Evolutionary conservation across 768 basidiomycete species (phyloP).

Genomic region (Tremella fuciformis): DNA sequence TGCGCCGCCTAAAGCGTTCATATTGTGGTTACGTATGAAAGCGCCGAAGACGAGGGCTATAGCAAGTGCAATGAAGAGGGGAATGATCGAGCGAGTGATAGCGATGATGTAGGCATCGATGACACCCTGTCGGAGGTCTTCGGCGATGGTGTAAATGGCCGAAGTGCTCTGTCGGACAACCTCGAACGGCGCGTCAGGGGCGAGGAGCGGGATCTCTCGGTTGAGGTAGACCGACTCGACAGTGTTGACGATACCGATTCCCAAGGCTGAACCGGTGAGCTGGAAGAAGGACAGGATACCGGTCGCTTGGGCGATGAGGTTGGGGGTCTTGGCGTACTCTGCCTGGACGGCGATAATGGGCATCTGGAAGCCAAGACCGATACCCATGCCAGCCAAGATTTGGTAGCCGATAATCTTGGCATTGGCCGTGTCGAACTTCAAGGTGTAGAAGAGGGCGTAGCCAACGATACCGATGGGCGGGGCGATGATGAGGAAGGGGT

Average conservation of each 20-base stretch:
- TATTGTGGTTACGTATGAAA: slow-evolving; percentile 41
- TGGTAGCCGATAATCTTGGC: slow-evolving; percentile 53
- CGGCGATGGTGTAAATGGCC: slow-evolving; percentile 30
- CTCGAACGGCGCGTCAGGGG: slow-evolving; percentile 38
- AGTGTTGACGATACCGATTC: slow-evolving; percentile 46
- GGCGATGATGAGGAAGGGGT: slow-evolving; percentile 46
- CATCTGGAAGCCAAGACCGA: slow-evolving; percentile 51
- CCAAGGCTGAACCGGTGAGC: slow-evolving; percentile 41
- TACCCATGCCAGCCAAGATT: slow-evolving; percentile 52
- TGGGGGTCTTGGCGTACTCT: slow-evolving; percentile 19
- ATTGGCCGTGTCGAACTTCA: slow-evolving; percentile 41
- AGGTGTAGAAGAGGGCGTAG: slow-evolving; percentile 53
- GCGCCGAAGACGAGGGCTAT: slow-evolving; percentile 26
- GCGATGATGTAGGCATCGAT: slow-evolving; percentile 45
- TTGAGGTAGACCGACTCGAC: slow-evolving; percentile 38
- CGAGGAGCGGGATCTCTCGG: slow-evolving; percentile 23
- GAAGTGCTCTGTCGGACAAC: slow-evolving; percentile 33
- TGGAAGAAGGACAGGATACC: slow-evolving; percentile 46
- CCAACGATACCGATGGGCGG: slow-evolving; percentile 51
- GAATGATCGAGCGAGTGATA: slow-evolving; percentile 39
- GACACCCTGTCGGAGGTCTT: slow-evolving; percentile 26
- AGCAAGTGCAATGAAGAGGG: slow-evolving; percentile 35
- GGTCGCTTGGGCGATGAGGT: slow-evolving; percentile 33
- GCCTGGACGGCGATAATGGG: slow-evolving; percentile 43
- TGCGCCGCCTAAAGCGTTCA: slow-evolving; percentile 31